phyloP scores from a whole-genome alignment of 2,329 filamentous ascomycete species.

The Fusarium sp. region DNA sequence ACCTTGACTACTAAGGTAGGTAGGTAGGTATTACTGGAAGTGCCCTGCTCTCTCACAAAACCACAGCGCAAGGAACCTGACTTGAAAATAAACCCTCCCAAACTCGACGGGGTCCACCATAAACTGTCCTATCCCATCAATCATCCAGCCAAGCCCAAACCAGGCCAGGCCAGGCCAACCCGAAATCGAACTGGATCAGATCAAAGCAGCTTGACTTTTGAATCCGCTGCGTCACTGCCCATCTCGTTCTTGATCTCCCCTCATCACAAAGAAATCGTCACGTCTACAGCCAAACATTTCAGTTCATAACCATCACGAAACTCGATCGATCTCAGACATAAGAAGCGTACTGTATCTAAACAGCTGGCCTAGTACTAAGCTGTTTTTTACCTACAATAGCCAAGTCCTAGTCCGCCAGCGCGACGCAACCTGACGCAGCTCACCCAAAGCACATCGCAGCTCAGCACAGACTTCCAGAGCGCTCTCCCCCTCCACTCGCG shows the following conservation, averaged over 20 bases:
- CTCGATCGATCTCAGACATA: neutral
- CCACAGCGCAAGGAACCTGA: constrained; percentile 17
- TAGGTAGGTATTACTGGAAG: constrained; percentile 14
- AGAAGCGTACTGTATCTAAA: neutral
- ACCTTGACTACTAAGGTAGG: too few relatives aligned
- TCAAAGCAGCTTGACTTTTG: constrained; percentile 36
- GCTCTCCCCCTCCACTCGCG: constrained; percentile 30
- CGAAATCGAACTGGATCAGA: constrained; percentile 38
- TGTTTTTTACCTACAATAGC: neutral
- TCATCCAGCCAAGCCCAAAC: constrained; percentile 12
- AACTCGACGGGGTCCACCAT: constrained; percentile 32
- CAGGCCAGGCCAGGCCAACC: constrained; percentile 23
- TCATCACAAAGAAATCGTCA: constrained; percentile 8
- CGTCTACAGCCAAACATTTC: constrained; percentile 10
- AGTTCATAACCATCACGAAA: neutral
- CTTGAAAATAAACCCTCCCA: constrained; percentile 22
- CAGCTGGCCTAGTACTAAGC: neutral
- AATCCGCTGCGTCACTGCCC: constrained; percentile 41
- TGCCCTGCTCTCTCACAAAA: neutral
- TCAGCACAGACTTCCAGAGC: constrained; percentile 35
- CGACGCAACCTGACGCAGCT: neutral
- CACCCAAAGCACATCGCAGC: constrained; percentile 8
- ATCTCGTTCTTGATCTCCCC: constrained; percentile 26
- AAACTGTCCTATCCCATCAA: constrained; percentile 35
- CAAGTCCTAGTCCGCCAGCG: constrained; percentile 12